Percentiles rank a stretch among this genome's conserved stretches.
Conservation (phyloP, 345 rosid species). For the Lumnitzera littorea region DNA sequence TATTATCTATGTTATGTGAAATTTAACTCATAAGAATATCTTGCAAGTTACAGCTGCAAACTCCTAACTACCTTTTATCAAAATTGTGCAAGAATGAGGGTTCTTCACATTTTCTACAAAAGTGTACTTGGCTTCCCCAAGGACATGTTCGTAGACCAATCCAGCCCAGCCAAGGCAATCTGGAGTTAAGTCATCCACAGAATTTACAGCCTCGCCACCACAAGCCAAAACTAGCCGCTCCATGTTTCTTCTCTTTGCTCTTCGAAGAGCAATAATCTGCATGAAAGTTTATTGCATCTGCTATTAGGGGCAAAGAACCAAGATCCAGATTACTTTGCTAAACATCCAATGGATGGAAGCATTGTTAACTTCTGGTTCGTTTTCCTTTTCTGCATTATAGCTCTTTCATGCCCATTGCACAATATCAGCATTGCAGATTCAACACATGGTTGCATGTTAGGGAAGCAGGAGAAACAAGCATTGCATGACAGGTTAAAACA, state of each 20-base stretch:
- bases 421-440: too few relatives aligned
- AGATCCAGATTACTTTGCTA: not conserved
- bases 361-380: too few relatives aligned
- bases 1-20: too few relatives aligned
- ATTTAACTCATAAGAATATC: not conserved
- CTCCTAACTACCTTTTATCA: slow-evolving; percentile 65
- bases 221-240: slow-evolving; percentile 92
- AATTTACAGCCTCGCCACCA: slow-evolving; percentile 96
- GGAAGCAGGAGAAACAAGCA: too few relatives aligned
- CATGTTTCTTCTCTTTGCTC: slow-evolving; percentile 99
- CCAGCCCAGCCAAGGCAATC: slow-evolving; percentile 99
- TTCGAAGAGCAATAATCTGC: slow-evolving; percentile 90
- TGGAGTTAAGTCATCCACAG: slow-evolving; percentile 81
- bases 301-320: slow-evolving; percentile 4
- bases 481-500: too few relatives aligned
- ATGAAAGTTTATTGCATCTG: slow-evolving; percentile 4
- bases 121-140: slow-evolving; percentile 95
- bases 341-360: too few relatives aligned
- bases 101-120: slow-evolving; percentile 94
- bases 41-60: not conserved
- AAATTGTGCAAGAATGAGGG: slow-evolving; percentile 85
- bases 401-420: too few relatives aligned
- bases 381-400: too few relatives aligned
- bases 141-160: slow-evolving; percentile 84
- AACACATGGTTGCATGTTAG: too few relatives aligned